A percentile compares a stretch with the other conserved stretches of the same genome.
Evolutionary conservation across 176 grass and related monocot species (phyloP).

Genomic region (Zea luxurians): DNA sequence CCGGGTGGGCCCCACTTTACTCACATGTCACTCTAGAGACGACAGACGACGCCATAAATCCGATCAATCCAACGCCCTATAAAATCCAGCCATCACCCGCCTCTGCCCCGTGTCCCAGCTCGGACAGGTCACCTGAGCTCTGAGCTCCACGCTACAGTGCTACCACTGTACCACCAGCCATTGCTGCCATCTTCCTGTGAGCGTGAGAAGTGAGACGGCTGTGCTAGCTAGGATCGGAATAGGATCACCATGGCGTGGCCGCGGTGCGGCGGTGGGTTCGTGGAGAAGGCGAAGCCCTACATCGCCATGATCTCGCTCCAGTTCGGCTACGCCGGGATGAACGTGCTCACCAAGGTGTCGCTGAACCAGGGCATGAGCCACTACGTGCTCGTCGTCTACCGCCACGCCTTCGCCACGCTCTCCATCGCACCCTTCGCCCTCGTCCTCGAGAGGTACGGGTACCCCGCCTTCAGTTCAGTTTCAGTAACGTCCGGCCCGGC

Average conservation of each 20-base stretch:
- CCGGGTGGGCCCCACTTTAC: conserved; percentile 30
- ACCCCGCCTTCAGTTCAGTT: background rate
- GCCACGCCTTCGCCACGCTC: conserved; percentile 77
- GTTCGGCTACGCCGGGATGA: conserved; percentile 94
- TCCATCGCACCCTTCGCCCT: conserved; percentile 84
- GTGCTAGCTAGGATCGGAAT: no score
- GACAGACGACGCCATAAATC: no score
- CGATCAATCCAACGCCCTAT: background rate
- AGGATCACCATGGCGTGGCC: conserved; percentile 33
- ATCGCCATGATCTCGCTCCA: conserved; percentile 77
- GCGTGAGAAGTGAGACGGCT: no score
- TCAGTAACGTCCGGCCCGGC: background rate
- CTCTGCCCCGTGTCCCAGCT: no score
- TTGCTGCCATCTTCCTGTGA: no score
- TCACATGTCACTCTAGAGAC: conserved; percentile 9
- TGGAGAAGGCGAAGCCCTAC: conserved; percentile 72
- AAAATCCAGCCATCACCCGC: background rate
- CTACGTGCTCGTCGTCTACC: conserved; percentile 88
- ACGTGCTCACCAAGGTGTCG: conserved; percentile 82
- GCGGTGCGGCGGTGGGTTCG: conserved; percentile 25
- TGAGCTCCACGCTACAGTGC: no score
- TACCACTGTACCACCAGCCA: no score
- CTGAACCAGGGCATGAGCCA: conserved; percentile 87
- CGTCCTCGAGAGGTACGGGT: conserved; percentile 58
- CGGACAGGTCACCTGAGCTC: no score